A percentile compares a stretch with the other conserved stretches of the same genome.
phyloP scores from a whole-genome alignment of 495 filamentous ascomycete genomes.

The Daldinia vernicosa region DNA sequence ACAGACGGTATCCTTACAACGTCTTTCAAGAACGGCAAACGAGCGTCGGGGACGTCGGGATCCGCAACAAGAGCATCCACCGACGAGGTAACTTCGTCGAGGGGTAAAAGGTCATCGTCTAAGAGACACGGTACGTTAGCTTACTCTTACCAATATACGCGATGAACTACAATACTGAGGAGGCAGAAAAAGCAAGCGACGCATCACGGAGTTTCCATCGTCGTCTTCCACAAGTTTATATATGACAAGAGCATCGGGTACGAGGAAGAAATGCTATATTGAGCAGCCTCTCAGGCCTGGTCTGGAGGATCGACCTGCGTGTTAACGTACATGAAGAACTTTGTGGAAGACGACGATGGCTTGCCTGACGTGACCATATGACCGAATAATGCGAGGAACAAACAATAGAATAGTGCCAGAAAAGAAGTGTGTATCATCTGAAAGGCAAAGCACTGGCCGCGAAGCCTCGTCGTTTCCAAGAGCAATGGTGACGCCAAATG shows the following conservation, averaged over 20 bases:
- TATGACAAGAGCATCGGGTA: conserved; percentile 51
- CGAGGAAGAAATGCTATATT: conserved; percentile 63
- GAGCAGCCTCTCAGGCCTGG: conserved; percentile 54
- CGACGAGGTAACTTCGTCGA: conserved; percentile 62
- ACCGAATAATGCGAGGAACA: conserved; percentile 48
- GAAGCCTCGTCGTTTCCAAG: conserved; percentile 55
- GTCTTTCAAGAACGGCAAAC: conserved; percentile 55
- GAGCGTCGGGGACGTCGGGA: conserved; percentile 48
- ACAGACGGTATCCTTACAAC: conserved; percentile 58
- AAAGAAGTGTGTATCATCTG: conserved; percentile 49
- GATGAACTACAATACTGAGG: conserved; percentile 37
- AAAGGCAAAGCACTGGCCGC: conserved; percentile 47
- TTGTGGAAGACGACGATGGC: conserved; percentile 74
- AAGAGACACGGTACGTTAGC: conserved; percentile 50
- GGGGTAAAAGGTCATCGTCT: conserved; percentile 61
- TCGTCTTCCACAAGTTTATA: conserved; percentile 61
- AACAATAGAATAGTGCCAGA: conserved; percentile 45
- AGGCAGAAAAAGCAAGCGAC: conserved; percentile 50
- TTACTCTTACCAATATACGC: conserved; percentile 39
- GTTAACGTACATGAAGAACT: conserved; percentile 83
- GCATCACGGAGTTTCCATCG: conserved; percentile 60
- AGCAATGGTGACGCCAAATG: conserved; percentile 50
- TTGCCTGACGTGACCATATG: conserved; percentile 62
- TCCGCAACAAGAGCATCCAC: conserved; percentile 68
- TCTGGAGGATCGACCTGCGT: conserved; percentile 56